Percentiles rank a stretch among this genome's conserved stretches.
These are phyloP conservation scores for Garcia nutans DNA, from an alignment of 345 rosid genomes.

Conservation along the genomic window DNA sequence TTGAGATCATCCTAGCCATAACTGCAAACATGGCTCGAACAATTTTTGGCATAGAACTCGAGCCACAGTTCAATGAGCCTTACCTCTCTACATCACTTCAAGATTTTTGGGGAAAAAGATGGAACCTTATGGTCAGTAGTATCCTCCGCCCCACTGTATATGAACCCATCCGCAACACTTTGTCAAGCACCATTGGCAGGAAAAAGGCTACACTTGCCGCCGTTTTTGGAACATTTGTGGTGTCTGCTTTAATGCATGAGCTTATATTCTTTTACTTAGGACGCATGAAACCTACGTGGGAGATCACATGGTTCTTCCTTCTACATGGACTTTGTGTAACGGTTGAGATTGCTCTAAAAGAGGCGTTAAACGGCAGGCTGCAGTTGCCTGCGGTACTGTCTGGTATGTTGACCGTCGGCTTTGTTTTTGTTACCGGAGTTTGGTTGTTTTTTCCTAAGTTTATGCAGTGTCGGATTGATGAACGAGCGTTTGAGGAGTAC, in stretches of 20 bases:
- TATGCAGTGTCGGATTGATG: constrained; percentile 17
- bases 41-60: constrained; percentile 14
- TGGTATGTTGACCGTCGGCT: constrained; percentile 23
- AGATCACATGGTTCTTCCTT: constrained; percentile 50
- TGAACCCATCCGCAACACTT: constrained; percentile 32
- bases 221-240: constrained; percentile 39
- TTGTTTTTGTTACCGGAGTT: constrained; percentile 27
- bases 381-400: constrained; percentile 21
- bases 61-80: constrained; percentile 28
- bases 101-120: constrained; percentile 74
- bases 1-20: constrained; percentile 19
- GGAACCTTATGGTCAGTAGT: constrained; percentile 61
- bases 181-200: constrained; percentile 23
- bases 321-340: constrained; percentile 41
- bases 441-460: constrained; percentile 43
- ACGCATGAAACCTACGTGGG: constrained; percentile 49
- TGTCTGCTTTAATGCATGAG: constrained; percentile 64
- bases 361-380: constrained; percentile 12
- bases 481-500: constrained; percentile 29
- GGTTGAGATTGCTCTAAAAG: constrained; percentile 28
- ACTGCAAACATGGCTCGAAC: constrained; percentile 17
- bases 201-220: constrained; percentile 46
- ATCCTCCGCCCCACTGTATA: constrained; percentile 63
- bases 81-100: constrained; percentile 57
- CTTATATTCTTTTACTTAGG: constrained; percentile 56